Percentiles rank a stretch among this genome's conserved stretches.
phyloP scores from a whole-genome alignment of 306 rosid genomes.

The Argentina anserina region DNA sequence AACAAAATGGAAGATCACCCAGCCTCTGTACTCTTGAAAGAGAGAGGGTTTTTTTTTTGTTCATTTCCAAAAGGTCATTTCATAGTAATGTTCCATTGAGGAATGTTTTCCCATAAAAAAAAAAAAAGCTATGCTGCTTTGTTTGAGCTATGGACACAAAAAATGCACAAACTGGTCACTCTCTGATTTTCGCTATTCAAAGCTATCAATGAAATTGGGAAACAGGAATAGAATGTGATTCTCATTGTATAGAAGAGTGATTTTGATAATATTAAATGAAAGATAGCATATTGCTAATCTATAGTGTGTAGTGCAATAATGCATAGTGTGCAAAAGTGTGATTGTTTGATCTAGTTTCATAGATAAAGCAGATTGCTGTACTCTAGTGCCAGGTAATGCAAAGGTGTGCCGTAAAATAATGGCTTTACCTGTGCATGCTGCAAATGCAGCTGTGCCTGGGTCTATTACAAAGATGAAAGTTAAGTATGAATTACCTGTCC shows the following conservation, averaged over 20 bases:
- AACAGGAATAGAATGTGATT: background rate
- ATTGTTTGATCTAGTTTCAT: background rate
- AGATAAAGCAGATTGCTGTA: background rate
- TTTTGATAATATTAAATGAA: background rate
- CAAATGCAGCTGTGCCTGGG: background rate
- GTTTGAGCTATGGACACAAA: background rate
- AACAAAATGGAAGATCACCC: background rate
- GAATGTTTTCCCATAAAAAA: background rate
- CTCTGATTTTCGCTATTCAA: background rate
- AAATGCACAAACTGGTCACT: background rate
- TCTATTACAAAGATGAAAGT: background rate
- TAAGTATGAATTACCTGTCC: background rate
- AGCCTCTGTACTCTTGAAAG: too few species aligned
- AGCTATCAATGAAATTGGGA: background rate
- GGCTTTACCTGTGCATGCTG: background rate
- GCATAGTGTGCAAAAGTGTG: background rate
- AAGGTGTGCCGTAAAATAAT: background rate
- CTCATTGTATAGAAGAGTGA: background rate
- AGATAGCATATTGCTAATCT: constrained; percentile 3
- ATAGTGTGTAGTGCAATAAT: background rate
- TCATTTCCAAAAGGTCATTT: background rate
- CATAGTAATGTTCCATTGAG: background rate
- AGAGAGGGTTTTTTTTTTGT: background rate
- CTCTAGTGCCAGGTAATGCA: background rate
- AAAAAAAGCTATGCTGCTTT: background rate